Base-by-base conservation (phyloP, 345 rosid genomes). In the Citrus unshiu region DNA sequence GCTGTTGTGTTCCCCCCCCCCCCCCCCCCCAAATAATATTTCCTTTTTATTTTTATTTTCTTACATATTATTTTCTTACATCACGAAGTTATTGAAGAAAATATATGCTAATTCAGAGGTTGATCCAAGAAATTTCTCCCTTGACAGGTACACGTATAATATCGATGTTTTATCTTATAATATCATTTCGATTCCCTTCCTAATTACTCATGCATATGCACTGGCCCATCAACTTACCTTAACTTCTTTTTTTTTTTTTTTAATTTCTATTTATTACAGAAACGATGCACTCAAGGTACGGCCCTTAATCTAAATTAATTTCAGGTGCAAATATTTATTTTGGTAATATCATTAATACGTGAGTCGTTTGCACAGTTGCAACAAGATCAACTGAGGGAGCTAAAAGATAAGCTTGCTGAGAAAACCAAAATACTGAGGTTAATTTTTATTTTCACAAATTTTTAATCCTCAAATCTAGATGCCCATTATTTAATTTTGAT, bases 351-450 rank as follows among this genome's bases (percentile, higher is more conserved):
- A n/a, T 40, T 65, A 25, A 66, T 3, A 74, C 2, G 43, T 62
- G 1, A 46, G 14, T 16, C 64, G 3, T 3, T 21, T 74, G 9
- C 34, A 9, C 39, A 82, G 86, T 3, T 60, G 58, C 60, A 77
- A 24, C 71, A 59, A 68, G 70, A 54, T n/a, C 40, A 65, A 14
- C 3, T 83, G 60, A n/a, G 14, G 9, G 81, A 79, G 66, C 8
- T 81, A 19, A 68, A 60, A n/a, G 67, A 70, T 32, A 83, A 34
- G 63, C 30, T 83, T 4, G 58, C 46, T 3, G 76, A 81, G 75
- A 83, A 77, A 70, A 81, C 25, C 70, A 77, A 54, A 43, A 77
- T 83, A 59, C 56, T 86, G 14, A 74, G 83, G 88, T 86, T 46
- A 5, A n/a, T 12, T 6, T 9, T 22, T 10, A 4, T 5, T 37